Evolutionary conservation across 2,329 filamentous ascomycete genomes (phyloP).

Genomic region (Beauveria varroae): DNA sequence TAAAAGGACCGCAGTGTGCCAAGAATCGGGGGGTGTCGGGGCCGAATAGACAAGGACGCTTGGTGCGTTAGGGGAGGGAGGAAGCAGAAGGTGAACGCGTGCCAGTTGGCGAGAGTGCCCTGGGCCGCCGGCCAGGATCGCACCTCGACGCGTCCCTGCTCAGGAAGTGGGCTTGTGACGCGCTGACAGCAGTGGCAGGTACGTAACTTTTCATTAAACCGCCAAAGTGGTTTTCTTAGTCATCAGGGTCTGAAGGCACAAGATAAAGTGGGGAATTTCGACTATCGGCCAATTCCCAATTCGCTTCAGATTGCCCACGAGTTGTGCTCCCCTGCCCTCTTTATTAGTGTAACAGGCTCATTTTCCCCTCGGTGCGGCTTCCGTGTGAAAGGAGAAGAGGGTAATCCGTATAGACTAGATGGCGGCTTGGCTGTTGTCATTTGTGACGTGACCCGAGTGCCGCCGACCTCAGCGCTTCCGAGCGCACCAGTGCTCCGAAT

Average conservation of each 20-base stretch:
- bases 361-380: no score
- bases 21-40: not conserved
- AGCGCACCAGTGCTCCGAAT: not conserved
- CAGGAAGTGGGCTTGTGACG: not conserved
- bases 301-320: no score
- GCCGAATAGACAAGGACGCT: not conserved
- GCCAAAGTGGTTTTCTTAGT: not conserved
- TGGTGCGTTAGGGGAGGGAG: not conserved
- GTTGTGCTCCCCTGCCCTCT: no score
- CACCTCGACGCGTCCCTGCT: slow-evolving; percentile 4
- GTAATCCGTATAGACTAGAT: not conserved
- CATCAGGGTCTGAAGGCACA: not conserved
- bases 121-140: not conserved
- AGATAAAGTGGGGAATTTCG: no score
- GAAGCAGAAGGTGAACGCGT: slow-evolving; percentile 1
- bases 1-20: not conserved
- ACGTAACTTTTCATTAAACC: not conserved
- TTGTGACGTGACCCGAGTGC: not conserved
- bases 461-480: not conserved
- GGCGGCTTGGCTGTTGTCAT: not conserved
- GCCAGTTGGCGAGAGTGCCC: not conserved
- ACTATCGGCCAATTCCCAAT: no score
- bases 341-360: no score
- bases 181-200: not conserved
- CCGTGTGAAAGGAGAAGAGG: not conserved